Evolutionary conservation across 1,139 yeast species (phyloP), one percentile per base, ranked within the genome.

Genomic region (Suhomyces chickasaworum): DNA sequence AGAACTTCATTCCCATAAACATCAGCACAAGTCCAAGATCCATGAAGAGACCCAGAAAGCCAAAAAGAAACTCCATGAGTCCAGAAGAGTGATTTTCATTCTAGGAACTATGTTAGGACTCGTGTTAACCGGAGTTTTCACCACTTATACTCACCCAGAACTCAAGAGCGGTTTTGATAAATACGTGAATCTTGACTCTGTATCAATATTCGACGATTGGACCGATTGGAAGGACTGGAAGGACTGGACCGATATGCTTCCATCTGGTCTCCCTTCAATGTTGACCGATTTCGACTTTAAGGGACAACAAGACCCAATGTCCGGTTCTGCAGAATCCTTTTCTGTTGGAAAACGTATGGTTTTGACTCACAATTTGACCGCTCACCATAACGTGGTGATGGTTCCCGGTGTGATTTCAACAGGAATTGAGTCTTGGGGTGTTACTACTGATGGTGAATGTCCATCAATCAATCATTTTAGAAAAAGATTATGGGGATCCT

Each of bases 381-480:
- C 82, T 1, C 80, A 86, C 51, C 77, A 81, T 64, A 96, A 96
- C 13, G 96, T 93, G 12, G 81, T 93, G 8, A 78, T 93, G 83
- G 90, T 93, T 20, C 99, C 99, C 0, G 99, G 99, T 2, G 98
- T 93, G 7, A 88, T 89, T 43, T 88, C 97, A 25, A 91, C 98
- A 0, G 97, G 98, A 2, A 75, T 93, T 38, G 99, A 95, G 64
- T 84, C 93, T 39, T 93, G 99, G 99, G 86, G 96, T 0, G 73
- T 89, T 12, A 59, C 61, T 7, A 75, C 83, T 7, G 78, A 73
- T 1, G 95, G 86, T 9, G 73, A 68, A 9, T 93, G 99, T 63
- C 95, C 96, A 2, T 80, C 90, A 32, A 81, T 83, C 48, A 78
- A 84, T 20, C 95, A 91, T 64, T 93, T 91, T 69, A 76, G 99